A percentile compares a stretch with the other conserved stretches of the same genome.
Evolutionary conservation across 1,284 basidiomycete genomes (phyloP).

Genomic region (Psilocybe mexicana): DNA sequence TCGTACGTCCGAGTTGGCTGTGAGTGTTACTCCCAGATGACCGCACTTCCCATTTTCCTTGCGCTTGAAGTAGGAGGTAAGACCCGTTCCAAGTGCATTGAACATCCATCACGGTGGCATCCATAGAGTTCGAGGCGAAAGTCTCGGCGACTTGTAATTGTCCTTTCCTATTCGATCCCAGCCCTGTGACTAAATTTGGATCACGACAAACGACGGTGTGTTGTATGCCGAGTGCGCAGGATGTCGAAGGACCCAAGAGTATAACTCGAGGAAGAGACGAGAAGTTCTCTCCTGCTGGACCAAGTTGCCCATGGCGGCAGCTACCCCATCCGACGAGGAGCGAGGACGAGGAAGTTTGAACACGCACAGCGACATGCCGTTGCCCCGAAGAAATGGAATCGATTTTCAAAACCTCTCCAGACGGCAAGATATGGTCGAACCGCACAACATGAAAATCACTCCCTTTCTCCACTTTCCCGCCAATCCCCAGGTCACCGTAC

Average conservation of each 20-base stretch:
- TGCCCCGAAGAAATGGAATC: constrained; percentile 62
- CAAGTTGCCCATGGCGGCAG: constrained; percentile 80
- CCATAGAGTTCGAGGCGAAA: constrained; percentile 1
- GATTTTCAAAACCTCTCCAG: constrained; percentile 31
- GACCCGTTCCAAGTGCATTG: constrained; percentile 84
- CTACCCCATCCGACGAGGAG: constrained; percentile 80
- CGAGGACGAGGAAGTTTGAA: constrained; percentile 30
- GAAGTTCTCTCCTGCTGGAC: constrained; percentile 32
- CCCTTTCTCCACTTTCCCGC: constrained; percentile 24
- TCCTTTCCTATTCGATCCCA: constrained; percentile 71
- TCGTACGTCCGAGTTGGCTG: constrained; percentile 65
- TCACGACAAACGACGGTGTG: constrained; percentile 63
- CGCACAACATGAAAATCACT: constrained; percentile 41
- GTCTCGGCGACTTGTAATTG: constrained; percentile 55
- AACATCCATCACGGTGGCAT: constrained; percentile 20
- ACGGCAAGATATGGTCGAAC: constrained; percentile 38
- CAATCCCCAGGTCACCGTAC: constrained; percentile 76
- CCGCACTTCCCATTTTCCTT: constrained; percentile 30
- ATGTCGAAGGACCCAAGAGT: constrained; percentile 19
- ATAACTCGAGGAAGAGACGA: constrained; percentile 38
- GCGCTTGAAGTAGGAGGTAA: constrained; percentile 46
- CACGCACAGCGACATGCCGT: constrained; percentile 63
- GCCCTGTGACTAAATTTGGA: constrained; percentile 47
- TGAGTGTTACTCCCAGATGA: constrained; percentile 68
- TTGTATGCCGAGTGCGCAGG: constrained; percentile 59